phyloP scores from a whole-genome alignment of 2,329 filamentous ascomycete species.

The Trichoderma harzianum region DNA sequence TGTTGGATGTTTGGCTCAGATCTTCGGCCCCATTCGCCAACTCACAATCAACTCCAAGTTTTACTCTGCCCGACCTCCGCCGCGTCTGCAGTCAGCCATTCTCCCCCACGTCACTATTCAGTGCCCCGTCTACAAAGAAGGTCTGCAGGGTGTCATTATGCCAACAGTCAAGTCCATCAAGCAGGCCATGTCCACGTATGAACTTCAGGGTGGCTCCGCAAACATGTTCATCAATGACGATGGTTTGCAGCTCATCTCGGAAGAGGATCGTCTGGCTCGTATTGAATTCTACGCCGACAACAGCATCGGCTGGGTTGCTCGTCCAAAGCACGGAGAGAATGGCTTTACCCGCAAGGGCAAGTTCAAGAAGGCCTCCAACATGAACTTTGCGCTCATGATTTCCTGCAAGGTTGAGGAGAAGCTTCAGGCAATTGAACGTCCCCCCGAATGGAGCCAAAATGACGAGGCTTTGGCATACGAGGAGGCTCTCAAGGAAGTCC shows the following conservation, averaged over 20 bases:
- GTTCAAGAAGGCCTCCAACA: slow-evolving; percentile 70
- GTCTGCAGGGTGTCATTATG: slow-evolving; percentile 68
- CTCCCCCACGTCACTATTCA: slow-evolving; percentile 79
- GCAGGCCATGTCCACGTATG: slow-evolving; percentile 72
- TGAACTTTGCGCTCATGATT: slow-evolving; percentile 68
- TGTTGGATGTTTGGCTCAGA: slow-evolving; percentile 69
- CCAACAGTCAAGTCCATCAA: slow-evolving; percentile 77
- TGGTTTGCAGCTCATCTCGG: slow-evolving; percentile 64
- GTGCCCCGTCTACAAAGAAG: slow-evolving; percentile 86
- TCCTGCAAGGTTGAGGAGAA: slow-evolving; percentile 70
- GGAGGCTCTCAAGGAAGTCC: slow-evolving; percentile 59
- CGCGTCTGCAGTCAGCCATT: slow-evolving; percentile 52
- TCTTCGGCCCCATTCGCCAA: slow-evolving; percentile 71
- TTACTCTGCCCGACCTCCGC: slow-evolving; percentile 70
- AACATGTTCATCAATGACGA: slow-evolving; percentile 78
- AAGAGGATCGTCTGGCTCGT: slow-evolving; percentile 59
- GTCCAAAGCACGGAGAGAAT: slow-evolving; percentile 60
- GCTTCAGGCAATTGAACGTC: slow-evolving; percentile 54
- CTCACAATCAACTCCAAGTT: slow-evolving; percentile 75
- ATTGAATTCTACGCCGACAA: slow-evolving; percentile 68
- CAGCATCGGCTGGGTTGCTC: slow-evolving; percentile 67
- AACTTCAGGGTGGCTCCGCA: slow-evolving; percentile 72
- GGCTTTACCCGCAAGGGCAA: slow-evolving; percentile 62
- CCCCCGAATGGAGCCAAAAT: slow-evolving; percentile 61
- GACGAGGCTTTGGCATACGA: slow-evolving; percentile 67